phyloP scores from a whole-genome alignment of 2,329 filamentous ascomycete genomes.

The Neonectria neomacrospora region DNA sequence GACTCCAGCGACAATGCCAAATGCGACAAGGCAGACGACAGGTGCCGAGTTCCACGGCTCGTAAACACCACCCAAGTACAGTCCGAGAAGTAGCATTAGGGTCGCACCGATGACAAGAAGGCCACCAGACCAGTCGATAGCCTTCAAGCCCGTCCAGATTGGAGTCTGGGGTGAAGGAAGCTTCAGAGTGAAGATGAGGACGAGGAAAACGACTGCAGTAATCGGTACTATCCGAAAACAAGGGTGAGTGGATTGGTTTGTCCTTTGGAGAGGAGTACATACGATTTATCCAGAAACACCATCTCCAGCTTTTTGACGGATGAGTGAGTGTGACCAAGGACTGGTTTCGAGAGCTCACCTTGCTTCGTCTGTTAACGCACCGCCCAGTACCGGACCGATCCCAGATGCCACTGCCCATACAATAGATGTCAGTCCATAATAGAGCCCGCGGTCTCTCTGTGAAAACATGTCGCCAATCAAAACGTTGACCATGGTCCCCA shows the following conservation, averaged over 20 bases:
- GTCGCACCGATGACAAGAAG: constrained; percentile 71
- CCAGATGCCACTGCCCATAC: constrained; percentile 74
- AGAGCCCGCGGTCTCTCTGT: constrained; percentile 50
- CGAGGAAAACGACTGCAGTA: constrained; percentile 65
- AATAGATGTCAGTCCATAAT: constrained; percentile 73
- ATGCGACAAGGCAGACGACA: constrained; percentile 71
- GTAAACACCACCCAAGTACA: constrained; percentile 74
- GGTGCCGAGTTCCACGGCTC: constrained; percentile 70
- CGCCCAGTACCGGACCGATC: constrained; percentile 73
- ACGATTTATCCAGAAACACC: constrained; percentile 67
- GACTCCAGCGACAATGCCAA: constrained; percentile 61
- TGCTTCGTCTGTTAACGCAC: constrained; percentile 70
- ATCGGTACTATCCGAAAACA: constrained; percentile 52
- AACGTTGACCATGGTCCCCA: constrained; percentile 64
- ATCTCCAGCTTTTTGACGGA: constrained; percentile 48
- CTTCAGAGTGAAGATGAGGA: constrained; percentile 71
- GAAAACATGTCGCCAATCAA: constrained; percentile 66
- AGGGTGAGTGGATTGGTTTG: constrained; percentile 30
- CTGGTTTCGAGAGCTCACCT: constrained; percentile 50
- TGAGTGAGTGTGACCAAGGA: not conserved
- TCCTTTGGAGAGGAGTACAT: constrained; percentile 30
- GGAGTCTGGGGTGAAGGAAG: constrained; percentile 75
- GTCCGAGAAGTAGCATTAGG: constrained; percentile 75
- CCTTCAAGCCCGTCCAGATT: constrained; percentile 68
- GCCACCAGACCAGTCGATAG: constrained; percentile 70